phyloP scores from a whole-genome alignment of 257 asterid genomes.

The Striga asiatica region DNA sequence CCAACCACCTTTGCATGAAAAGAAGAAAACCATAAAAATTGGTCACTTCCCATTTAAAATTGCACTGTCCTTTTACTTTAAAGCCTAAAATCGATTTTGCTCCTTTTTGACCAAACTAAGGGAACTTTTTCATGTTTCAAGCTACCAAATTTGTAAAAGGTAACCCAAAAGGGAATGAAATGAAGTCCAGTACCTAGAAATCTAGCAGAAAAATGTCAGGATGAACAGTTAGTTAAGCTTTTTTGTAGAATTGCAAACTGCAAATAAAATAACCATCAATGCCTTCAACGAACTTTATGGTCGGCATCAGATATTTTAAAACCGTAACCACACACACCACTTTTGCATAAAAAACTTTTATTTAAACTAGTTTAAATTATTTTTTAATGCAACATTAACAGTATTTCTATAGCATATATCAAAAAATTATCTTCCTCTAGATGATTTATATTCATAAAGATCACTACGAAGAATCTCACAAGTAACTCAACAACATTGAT shows the following conservation, averaged over 20 bases:
- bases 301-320: background rate
- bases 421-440: too few relatives aligned
- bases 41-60: background rate
- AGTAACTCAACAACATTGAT: background rate
- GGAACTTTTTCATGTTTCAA: conserved; percentile 20
- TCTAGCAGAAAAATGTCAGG: conserved; percentile 5
- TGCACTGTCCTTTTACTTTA: background rate
- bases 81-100: conserved; percentile 16
- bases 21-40: background rate
- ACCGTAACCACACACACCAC: background rate
- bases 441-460: too few relatives aligned
- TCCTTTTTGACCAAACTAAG: conserved; percentile 29
- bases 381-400: too few relatives aligned
- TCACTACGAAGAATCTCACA: background rate
- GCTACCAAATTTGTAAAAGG: conserved; percentile 7
- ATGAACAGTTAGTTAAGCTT: too few relatives aligned
- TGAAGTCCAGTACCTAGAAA: conserved; percentile 1
- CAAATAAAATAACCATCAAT: background rate
- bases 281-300: conserved; percentile 17
- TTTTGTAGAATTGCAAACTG: too few relatives aligned
- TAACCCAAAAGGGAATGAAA: conserved; percentile 7
- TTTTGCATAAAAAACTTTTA: background rate
- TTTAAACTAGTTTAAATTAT: background rate
- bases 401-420: too few relatives aligned
- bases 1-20: conserved; percentile 13